Evolutionary conservation across 208 protist species (phyloP).

Genomic region (Crithidia brevicula): DNA sequence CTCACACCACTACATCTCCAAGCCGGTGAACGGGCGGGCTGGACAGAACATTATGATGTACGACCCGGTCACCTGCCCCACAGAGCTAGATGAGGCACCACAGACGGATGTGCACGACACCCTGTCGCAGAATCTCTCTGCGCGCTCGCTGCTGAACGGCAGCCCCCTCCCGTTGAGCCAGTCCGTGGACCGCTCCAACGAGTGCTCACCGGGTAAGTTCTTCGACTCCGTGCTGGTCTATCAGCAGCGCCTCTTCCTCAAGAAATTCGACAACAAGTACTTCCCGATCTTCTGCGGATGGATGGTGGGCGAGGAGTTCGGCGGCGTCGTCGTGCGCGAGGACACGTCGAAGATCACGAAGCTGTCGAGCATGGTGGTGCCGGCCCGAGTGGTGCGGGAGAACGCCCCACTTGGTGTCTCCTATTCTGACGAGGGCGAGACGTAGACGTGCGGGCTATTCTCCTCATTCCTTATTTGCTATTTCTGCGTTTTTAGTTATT

Average conservation of each 20-base stretch:
- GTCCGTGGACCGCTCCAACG: conserved; percentile 55
- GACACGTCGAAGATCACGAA: conserved; percentile 85
- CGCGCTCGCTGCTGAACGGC: conserved; percentile 21
- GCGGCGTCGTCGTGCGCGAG: conserved; percentile 74
- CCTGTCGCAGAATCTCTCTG: conserved; percentile 11
- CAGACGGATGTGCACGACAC: conserved; percentile 21
- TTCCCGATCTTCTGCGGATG: conserved; percentile 85
- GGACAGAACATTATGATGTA: conserved; percentile 83
- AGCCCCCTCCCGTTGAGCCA: conserved; percentile 24
- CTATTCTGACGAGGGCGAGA: conserved; percentile 27
- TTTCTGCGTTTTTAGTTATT: too few species aligned
- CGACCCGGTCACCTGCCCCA: conserved; percentile 53
- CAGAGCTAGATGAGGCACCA: conserved; percentile 37
- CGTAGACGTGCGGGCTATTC: conserved; percentile 1
- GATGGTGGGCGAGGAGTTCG: conserved; percentile 73
- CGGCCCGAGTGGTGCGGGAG: conserved; percentile 62
- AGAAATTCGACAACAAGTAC: conserved; percentile 75
- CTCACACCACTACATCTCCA: conserved; percentile 61
- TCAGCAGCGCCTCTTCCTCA: conserved; percentile 69
- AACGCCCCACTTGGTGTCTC: conserved; percentile 25
- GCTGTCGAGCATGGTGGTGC: conserved; percentile 61
- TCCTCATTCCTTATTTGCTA: neutral
- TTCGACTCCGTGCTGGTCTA: conserved; percentile 74
- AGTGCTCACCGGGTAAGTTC: conserved; percentile 61
- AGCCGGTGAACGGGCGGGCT: conserved; percentile 78